Evolutionary conservation across 2,329 filamentous ascomycete genomes (phyloP), one percentile per base, ranked within the genome.

Genomic region (Trichoderma guizhouense): DNA sequence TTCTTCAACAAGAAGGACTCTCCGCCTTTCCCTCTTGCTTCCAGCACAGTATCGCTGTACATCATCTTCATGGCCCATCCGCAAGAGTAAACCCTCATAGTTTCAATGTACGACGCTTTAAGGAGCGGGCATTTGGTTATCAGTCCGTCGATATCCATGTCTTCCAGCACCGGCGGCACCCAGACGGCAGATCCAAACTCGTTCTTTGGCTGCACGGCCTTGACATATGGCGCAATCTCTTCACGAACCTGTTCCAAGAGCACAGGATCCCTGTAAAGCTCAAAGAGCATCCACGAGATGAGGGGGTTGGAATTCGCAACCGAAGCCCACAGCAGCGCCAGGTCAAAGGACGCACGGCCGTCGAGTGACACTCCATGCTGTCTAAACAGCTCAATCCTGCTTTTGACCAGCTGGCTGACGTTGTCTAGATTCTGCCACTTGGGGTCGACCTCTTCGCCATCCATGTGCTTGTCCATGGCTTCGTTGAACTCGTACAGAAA

Each of bases 221-320:
- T 69, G 15, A 83, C 74, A 47, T 75, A 79, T 0, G 79, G 79
- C 8, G 76, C 77, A 68, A 84, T 78, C 74, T 85, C 83, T 3
- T 80, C 78, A 15, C 81, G 80, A 30, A 85, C 76, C 28, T 81
- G 78, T 34, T 76, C 77, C 1, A 84, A 76, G 3, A 85, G 79
- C 12, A 81, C 78, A 0, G 78, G 75, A 26, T 84, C 82, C 11
- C 80, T 78, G 71, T 80, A 81, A 11, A 85, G 76, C 64, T 85
- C 81, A 67, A 81, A 80, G 0, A 85, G 74, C 74, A 84, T 78
- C 84, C 84, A 86, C 7, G 79, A 78, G 4, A 80, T 76, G 34
- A 84, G 76, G 1, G 79, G 77, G 36, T 82, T 79, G 2, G 82
- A 78, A 69, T 82, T 83, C 28, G 80, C 78, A 64, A 82, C 82